Evolutionary conservation across 2,329 filamentous ascomycete species (phyloP), one percentile per base, ranked within the genome.

Genomic region (Aspergillus latus): DNA sequence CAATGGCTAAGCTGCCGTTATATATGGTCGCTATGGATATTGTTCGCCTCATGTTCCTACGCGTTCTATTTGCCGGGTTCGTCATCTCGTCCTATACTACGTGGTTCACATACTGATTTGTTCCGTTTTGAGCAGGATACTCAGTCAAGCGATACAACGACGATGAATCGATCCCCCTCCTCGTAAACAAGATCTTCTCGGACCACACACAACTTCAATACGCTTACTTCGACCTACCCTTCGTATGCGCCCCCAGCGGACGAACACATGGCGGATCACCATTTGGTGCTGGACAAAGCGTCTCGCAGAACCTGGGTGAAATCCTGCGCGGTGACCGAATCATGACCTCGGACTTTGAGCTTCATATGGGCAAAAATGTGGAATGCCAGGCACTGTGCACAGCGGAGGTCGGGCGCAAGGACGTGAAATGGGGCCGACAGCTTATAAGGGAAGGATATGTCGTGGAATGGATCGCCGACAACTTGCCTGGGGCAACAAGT

Each of bases 381-480:
- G 80, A 88, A 66, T 92, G 88, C 64, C 84, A 82, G 59, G 82
- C 86, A 64, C 82, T 96, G 9, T 94, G 92, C 75, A 88, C 82
- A 37, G 82, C 81, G 49, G 81, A 87, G 53, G 78, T 94, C 13
- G 82, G 83, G 60, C 81, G 84, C 39, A 78, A 80, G 45, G 88
- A 87, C 46, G 73, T 95, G 56, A 81, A 82, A 64, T 83, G 85
- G 69, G 88, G 89, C 4, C 84, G 83, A 64, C 80, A 92, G 59
- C 76, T 96, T 66, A 87, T 96, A 39, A 83, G 82, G 59, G 84
- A 92, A 52, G 89, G 88, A 36, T 95, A 94, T 71, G 86, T 94
- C n/a, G 87, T 87, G 1, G 91, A 96, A 73, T 96, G 91, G 92
- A 95, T 96, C 63, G 88, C 94, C 61, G 91, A 96, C 73, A 96